Evolutionary conservation across 116 monocot genomes (phyloP).

Genomic region (Cymodocea nodosa): DNA sequence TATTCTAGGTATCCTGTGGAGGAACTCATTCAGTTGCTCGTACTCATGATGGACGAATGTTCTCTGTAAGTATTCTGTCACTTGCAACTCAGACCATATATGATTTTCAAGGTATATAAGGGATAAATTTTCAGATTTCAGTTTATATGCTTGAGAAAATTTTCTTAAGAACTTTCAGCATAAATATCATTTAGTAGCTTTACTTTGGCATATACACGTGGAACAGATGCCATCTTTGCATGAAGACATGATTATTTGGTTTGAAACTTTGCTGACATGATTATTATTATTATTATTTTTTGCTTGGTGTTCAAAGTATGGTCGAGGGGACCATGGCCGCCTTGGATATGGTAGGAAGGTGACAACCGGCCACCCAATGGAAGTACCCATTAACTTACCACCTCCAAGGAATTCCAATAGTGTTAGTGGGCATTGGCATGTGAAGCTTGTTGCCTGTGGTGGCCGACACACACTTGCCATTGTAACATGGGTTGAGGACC

Average conservation of each 20-base stretch:
- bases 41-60: constrained; percentile 82
- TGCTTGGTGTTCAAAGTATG: constrained; percentile 34
- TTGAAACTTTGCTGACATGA: background rate
- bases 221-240: background rate
- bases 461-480: constrained; percentile 95
- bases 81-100: background rate
- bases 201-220: too few species aligned
- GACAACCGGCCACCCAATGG: constrained; percentile 85
- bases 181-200: too few species aligned
- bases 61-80: constrained; percentile 51
- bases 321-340: constrained; percentile 89
- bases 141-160: background rate
- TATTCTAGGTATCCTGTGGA: constrained; percentile 74
- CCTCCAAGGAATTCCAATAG: constrained; percentile 23
- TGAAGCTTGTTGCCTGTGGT: constrained; percentile 64
- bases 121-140: background rate
- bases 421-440: constrained; percentile 43
- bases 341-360: constrained; percentile 82
- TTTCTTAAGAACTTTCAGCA: too few species aligned
- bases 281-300: background rate
- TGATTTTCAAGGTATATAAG: background rate
- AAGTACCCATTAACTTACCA: constrained; percentile 65
- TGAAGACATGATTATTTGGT: background rate
- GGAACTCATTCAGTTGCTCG: constrained; percentile 97
- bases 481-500: constrained; percentile 45